A percentile compares a stretch with the other conserved stretches of the same genome.
These are phyloP conservation scores for Neurospora sp. DNA, from an alignment of 495 filamentous ascomycete species.

Conservation along the genomic window DNA sequence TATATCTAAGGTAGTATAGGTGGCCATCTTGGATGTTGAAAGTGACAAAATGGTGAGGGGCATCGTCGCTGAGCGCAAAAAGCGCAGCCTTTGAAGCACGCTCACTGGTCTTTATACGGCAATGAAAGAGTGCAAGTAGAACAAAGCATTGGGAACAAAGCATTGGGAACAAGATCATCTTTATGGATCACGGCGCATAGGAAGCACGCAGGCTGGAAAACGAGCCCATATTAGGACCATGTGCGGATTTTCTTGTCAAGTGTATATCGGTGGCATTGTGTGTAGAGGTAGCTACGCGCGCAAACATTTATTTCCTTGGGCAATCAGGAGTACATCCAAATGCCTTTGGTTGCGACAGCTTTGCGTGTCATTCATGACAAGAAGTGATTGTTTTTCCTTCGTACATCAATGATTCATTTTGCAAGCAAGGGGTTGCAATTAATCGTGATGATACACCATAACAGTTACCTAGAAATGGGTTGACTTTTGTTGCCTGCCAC, in stretches of 20 bases:
- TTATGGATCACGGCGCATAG: background rate
- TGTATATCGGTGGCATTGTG: background rate
- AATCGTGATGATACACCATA: background rate
- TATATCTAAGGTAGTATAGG: background rate
- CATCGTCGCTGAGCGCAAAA: background rate
- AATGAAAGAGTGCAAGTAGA: background rate
- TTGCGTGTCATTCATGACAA: background rate
- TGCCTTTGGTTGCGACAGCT: background rate
- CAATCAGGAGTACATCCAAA: background rate
- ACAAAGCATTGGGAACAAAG: background rate
- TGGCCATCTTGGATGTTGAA: background rate
- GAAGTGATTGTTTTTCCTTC: background rate
- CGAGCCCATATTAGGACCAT: background rate
- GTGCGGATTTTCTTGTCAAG: background rate
- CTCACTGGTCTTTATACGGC: background rate
- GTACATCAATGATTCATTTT: background rate
- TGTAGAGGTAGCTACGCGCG: background rate
- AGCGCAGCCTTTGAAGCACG: background rate
- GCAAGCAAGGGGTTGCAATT: background rate
- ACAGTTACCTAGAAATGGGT: background rate
- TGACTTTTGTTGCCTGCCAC: background rate
- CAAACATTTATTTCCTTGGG: background rate
- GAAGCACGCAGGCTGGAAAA: background rate
- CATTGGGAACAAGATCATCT: background rate
- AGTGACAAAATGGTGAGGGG: background rate